Conservation (phyloP, 768 basidiomycete species). For the Psilocybe subaeruginosa region DNA sequence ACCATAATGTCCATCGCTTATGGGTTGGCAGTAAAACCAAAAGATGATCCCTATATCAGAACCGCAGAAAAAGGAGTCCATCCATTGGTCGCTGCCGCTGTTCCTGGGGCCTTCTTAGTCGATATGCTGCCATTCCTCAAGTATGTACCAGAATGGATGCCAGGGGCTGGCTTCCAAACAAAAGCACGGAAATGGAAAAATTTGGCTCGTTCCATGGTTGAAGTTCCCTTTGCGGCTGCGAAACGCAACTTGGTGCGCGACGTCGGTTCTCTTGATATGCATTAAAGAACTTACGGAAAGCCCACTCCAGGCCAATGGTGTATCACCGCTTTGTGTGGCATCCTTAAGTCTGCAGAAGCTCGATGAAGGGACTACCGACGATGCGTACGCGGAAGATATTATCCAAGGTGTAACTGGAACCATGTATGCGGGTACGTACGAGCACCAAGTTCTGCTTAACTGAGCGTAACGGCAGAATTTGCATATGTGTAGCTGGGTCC, state of each 20-base stretch:
- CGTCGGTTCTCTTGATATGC: too few relatives aligned
- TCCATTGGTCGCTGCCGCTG: conserved; percentile 32
- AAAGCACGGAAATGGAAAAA: conserved; percentile 49
- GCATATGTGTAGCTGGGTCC: not conserved
- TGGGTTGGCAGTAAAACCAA: conserved; percentile 41
- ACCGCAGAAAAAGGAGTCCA: conserved; percentile 41
- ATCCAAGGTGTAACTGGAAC: too few relatives aligned
- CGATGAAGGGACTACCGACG: too few relatives aligned
- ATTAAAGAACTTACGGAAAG: too few relatives aligned
- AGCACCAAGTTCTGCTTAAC: too few relatives aligned
- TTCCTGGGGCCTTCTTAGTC: conserved; percentile 48
- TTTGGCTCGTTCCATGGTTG: conserved; percentile 35
- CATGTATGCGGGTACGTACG: too few relatives aligned
- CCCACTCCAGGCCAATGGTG: not conserved
- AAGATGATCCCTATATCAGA: conserved; percentile 46
- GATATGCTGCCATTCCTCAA: conserved; percentile 40
- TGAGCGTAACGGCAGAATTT: too few relatives aligned
- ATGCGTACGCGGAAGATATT: too few relatives aligned
- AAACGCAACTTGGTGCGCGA: conserved; percentile 27
- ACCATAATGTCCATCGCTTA: conserved; percentile 45
- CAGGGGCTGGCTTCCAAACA: conserved; percentile 60
- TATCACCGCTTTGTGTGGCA: too few relatives aligned
- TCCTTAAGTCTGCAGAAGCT: too few relatives aligned
- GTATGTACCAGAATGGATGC: conserved; percentile 59
- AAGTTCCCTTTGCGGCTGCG: conserved; percentile 36